Evolutionary conservation across 768 basidiomycete genomes (phyloP).

Genomic region (Rossbeevera mucosa): DNA sequence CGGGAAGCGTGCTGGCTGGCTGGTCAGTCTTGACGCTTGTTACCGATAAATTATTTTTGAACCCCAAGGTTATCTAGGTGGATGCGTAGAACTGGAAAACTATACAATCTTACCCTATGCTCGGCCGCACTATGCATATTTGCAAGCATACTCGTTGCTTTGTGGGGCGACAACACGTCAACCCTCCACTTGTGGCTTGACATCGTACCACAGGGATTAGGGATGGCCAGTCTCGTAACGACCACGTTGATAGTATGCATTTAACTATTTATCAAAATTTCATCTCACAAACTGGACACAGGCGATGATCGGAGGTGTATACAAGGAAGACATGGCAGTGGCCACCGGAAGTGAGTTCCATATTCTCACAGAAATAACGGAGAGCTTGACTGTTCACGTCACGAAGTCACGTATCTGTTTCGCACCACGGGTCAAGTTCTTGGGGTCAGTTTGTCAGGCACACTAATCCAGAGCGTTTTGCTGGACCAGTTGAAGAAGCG

Average conservation of each 20-base stretch:
- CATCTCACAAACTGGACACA: conserved; percentile 27
- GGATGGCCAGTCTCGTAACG: conserved; percentile 82
- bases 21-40: conserved; percentile 46
- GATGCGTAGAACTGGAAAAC: conserved; percentile 82
- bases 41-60: conserved; percentile 4
- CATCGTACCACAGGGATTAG: conserved; percentile 76
- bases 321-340: conserved; percentile 78
- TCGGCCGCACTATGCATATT: conserved; percentile 59
- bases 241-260: conserved; percentile 73
- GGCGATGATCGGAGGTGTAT: conserved; percentile 85
- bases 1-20: conserved; percentile 84
- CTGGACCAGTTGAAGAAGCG: conserved; percentile 61
- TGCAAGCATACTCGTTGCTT: conserved; percentile 55
- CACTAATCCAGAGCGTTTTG: conserved; percentile 78
- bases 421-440: conserved; percentile 93
- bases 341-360: conserved; percentile 78
- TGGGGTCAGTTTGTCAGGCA: conserved; percentile 85
- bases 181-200: conserved; percentile 69
- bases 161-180: conserved; percentile 64
- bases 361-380: conserved; percentile 5
- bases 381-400: conserved; percentile 5
- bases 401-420: conserved; percentile 85
- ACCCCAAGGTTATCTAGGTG: conserved; percentile 44
- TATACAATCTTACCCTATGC: conserved; percentile 68
- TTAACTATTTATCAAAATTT: conserved; percentile 2